Evolutionary conservation across 176 grass and related monocot genomes (phyloP).

Genomic region (Canna indica): DNA sequence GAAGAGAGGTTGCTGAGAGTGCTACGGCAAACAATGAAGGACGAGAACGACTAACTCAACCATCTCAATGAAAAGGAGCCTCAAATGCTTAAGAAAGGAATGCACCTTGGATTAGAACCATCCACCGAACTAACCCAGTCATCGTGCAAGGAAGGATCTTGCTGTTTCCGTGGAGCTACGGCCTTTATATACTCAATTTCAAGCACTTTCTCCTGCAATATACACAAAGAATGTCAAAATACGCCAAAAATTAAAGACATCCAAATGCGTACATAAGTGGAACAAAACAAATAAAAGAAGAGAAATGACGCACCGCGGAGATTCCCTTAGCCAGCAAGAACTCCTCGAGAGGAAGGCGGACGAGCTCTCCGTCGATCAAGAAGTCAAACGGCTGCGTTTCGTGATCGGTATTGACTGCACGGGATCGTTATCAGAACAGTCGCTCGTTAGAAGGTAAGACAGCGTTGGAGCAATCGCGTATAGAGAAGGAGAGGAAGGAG

Average conservation of each 20-base stretch:
- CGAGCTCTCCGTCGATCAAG: conserved; percentile 65
- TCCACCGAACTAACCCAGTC: conserved; percentile 92
- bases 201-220: conserved; percentile 75
- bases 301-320: conserved; percentile 43
- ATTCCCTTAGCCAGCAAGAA: conserved; percentile 83
- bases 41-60: not conserved
- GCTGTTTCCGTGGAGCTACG: conserved; percentile 60
- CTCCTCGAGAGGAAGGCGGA: conserved; percentile 67
- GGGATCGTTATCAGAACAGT: not conserved
- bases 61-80: not conserved
- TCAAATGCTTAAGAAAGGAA: not conserved
- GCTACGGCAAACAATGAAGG: not conserved
- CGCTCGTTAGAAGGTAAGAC: not conserved
- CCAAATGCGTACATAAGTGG: not conserved
- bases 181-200: conserved; percentile 89
- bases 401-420: conserved; percentile 47
- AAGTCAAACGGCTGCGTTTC: conserved; percentile 83
- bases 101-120: conserved; percentile 71
- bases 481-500: too few relatives aligned
- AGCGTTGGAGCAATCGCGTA: too few relatives aligned
- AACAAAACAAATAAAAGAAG: not conserved
- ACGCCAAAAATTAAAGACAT: not conserved
- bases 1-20: not conserved
- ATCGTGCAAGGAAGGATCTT: conserved; percentile 69
- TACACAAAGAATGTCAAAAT: not conserved